Evolutionary conservation across 192 early-diverging fungal species (phyloP), one percentile per base, ranked within the genome.

Genomic region (Coemansia sp.): DNA sequence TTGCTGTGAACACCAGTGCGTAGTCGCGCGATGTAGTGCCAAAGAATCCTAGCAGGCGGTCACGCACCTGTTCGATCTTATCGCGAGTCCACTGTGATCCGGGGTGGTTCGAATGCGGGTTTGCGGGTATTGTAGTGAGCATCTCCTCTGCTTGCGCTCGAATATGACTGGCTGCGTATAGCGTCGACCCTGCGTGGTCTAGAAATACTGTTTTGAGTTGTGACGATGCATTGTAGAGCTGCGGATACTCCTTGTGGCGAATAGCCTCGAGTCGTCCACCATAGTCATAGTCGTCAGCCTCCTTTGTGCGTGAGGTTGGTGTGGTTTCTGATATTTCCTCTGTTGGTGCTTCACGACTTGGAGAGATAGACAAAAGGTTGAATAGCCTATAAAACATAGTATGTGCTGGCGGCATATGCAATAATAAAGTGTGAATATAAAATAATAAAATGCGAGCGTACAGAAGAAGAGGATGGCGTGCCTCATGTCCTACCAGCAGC

Each of bases 1-100:
- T 91, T 27, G 85, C 83, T 1, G 92, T 93, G 60, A 95, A 94
- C 7, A 95, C 80, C 8, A 91, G 87, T 2, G 84, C 75, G 70
- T 91, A 93, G 6, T 86, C 72, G 24, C 75, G 71, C 11, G 82
- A 80, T 10, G 81, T 78, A 0, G 87, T 86, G 47, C 85, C 84
- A 52, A 92, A 84, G 63, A 87, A 86, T 12, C 55, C 65, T 5
- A 89, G 75, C 27, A 91, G 66, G 11, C 85, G 83, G 65, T 73
- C 70, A 47, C 89, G 82, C 20, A 81, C 81, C 24, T 78, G 70
- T 16, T 88, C 83, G 0, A 90, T 80, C 71, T 72, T 60, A 12
- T 74, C 69, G 18, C 85, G 81, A 11, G 88, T 77, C 41, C 82
- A 74, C 50, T 77, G 70, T 7, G 89, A 87, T 8, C 78, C 80